Evolutionary conservation across 441 rosid species (phyloP), one percentile per base, ranked within the genome.

Genomic region (Croton setiger): DNA sequence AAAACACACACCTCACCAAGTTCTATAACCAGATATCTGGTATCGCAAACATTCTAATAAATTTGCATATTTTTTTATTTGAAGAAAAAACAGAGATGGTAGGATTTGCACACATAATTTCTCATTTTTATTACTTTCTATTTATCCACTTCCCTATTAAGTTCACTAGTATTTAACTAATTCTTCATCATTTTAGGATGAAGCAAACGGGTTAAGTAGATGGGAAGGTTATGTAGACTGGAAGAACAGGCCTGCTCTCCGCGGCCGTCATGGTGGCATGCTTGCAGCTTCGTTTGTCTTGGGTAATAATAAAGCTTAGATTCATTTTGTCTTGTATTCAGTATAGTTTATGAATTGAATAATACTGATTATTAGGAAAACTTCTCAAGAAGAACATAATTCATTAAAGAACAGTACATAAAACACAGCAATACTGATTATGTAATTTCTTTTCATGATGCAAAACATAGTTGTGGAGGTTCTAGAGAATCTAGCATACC

Each of bases 401-500:
- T n/a, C 3, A 23, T 11, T 17, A 64, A 35, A 21, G 59, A 54
- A 21, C 12, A 31, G 14, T 54, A 54, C 17, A 54, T 0, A 11
- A 18, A 39, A 39, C 8, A 6, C 20, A 4, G 0, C 2, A 63
- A 6, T 45, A 14, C 41, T 63, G 37, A 63, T 63, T 37, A 15
- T 59, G 63, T 36, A 27, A 35, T 59, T 80, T 39, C 80, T 66
- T 70, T 49, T 20, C 5, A 20, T 49, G 47, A 60, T 70, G 51
- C 41, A 17, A 49, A 70, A 45, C 44, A 9, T 56, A 86, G 97
- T 15, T 69, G 97, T 88, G 78, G 97, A 89, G 79, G 83, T 87
- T 13, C 76, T 89, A 82, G 96, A 92, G 87, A 92, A 89, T 70
- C 84, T 89, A 37, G 97, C 97, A 68, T 92, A 69, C 79, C 88